phyloP scores from a whole-genome alignment of 805 yeast species.

The Wickerhamiella kazuoi region DNA sequence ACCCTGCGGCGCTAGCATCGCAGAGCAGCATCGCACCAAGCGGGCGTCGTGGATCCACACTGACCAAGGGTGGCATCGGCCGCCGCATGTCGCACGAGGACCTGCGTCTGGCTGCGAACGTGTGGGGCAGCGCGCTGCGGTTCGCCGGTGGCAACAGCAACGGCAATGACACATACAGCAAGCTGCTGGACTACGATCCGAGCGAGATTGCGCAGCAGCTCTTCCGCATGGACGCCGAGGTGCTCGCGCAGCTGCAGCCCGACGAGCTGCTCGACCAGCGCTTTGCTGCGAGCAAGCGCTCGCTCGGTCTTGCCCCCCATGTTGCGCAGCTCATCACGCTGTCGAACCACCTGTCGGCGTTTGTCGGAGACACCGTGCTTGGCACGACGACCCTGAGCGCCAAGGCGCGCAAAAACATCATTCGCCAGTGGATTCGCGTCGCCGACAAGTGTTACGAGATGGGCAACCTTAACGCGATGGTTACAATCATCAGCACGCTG shows the following conservation, averaged over 20 bases:
- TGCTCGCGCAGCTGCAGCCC: conserved; percentile 17
- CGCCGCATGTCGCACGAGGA: conserved; percentile 6
- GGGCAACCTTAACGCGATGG: conserved; percentile 20
- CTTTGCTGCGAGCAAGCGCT: conserved; percentile 17
- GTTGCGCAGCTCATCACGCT: conserved; percentile 16
- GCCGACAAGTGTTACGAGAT: conserved; percentile 19
- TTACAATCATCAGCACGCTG: conserved; percentile 20
- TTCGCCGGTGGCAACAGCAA: conserved; percentile 1
- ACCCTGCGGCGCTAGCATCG: neutral
- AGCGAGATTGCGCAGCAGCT: conserved; percentile 21
- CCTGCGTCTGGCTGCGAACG: conserved; percentile 3
- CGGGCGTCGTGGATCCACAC: conserved; percentile 1
- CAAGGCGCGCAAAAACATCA: conserved; percentile 19
- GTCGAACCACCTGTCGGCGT: conserved; percentile 22
- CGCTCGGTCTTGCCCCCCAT: conserved; percentile 19
- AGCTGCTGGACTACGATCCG: conserved; percentile 17
- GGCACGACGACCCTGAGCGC: conserved; percentile 13
- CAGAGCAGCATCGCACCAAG: neutral
- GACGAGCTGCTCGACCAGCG: conserved; percentile 21
- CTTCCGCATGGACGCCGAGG: conserved; percentile 19
- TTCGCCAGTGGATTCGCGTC: conserved; percentile 23
- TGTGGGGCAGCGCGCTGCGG: conserved; percentile 3
- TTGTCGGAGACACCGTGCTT: conserved; percentile 22
- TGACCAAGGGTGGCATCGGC: neutral
- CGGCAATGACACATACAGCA: conserved; percentile 3